Conservation (phyloP, 495 filamentous ascomycete genomes). For the Apodospora peruviana region DNA sequence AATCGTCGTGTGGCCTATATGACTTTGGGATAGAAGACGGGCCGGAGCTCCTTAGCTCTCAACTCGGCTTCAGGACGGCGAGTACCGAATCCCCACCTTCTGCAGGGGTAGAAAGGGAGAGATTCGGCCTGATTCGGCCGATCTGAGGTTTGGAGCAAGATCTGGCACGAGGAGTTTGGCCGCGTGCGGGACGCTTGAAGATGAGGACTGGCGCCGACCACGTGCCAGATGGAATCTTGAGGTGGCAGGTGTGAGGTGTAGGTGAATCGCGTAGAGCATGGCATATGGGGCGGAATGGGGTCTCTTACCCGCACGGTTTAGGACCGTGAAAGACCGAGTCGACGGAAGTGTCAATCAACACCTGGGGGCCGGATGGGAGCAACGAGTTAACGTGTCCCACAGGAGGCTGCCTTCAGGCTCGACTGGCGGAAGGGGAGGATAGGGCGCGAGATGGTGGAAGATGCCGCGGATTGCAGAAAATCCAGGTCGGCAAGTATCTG, state of each 20-base stretch:
- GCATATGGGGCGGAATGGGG: constrained; percentile 31
- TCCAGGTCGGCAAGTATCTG: constrained; percentile 40
- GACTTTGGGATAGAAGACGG: background rate
- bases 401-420: constrained; percentile 41
- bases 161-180: constrained; percentile 12
- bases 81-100: constrained; percentile 9
- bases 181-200: constrained; percentile 7
- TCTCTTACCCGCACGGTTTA: constrained; percentile 64
- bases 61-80: background rate
- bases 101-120: constrained; percentile 1
- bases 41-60: constrained; percentile 3
- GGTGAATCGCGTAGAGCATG: too few species aligned
- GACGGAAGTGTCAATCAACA: constrained; percentile 41
- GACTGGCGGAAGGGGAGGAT: constrained; percentile 15
- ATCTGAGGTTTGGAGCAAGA: constrained; percentile 11
- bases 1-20: background rate
- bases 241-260: too few species aligned
- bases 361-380: constrained; percentile 51
- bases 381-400: constrained; percentile 71
- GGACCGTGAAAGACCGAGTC: constrained; percentile 40
- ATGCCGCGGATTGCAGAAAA: constrained; percentile 47
- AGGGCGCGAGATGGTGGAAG: constrained; percentile 41
- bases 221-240: background rate
- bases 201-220: constrained; percentile 7
- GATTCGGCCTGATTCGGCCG: constrained; percentile 10